Conservation (phyloP, 129 eudicot genomes). For the Artemisia tridentata region DNA sequence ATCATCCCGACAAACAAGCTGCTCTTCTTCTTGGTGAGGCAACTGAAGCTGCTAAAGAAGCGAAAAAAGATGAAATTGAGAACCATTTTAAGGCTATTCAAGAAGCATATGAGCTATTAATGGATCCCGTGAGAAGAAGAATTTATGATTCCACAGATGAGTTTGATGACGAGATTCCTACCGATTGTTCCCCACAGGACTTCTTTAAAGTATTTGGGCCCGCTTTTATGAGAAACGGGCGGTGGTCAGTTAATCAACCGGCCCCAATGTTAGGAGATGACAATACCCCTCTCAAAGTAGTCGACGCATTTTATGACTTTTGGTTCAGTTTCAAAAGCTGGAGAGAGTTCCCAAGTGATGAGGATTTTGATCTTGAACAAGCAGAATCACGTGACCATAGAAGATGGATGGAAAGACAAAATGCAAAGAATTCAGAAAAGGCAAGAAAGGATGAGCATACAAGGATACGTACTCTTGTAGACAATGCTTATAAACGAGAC, state of each 20-base stretch:
- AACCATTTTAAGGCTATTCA: slow-evolving; percentile 83
- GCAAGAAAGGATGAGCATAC: slow-evolving; percentile 84
- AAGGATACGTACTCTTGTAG: slow-evolving; percentile 75
- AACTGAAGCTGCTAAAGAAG: slow-evolving; percentile 81
- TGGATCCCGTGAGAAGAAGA: slow-evolving; percentile 80
- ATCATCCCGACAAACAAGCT: slow-evolving; percentile 96
- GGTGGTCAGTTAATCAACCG: slow-evolving; percentile 89
- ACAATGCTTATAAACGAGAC: slow-evolving; percentile 84
- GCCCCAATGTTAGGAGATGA: slow-evolving; percentile 79
- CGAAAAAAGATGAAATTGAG: slow-evolving; percentile 86
- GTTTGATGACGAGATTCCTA: slow-evolving; percentile 92
- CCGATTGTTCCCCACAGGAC: slow-evolving; percentile 85
- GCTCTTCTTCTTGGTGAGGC: slow-evolving; percentile 70
- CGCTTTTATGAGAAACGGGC: slow-evolving; percentile 90
- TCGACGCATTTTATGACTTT: slow-evolving; percentile 75
- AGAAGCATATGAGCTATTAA: slow-evolving; percentile 86
- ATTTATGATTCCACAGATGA: slow-evolving; percentile 93
- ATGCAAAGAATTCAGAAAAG: slow-evolving; percentile 80
- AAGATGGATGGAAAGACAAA: slow-evolving; percentile 99
- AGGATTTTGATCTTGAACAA: slow-evolving; percentile 93
- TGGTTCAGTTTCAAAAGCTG: slow-evolving; percentile 90
- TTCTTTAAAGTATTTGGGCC: slow-evolving; percentile 91
- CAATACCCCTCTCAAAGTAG: slow-evolving; percentile 53
- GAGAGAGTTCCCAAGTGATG: slow-evolving; percentile 94
- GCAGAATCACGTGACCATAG: slow-evolving; percentile 97